Evolutionary conservation across 768 basidiomycete species (phyloP), one percentile per base, ranked within the genome.

Genomic region (Termitomyces sp.): DNA sequence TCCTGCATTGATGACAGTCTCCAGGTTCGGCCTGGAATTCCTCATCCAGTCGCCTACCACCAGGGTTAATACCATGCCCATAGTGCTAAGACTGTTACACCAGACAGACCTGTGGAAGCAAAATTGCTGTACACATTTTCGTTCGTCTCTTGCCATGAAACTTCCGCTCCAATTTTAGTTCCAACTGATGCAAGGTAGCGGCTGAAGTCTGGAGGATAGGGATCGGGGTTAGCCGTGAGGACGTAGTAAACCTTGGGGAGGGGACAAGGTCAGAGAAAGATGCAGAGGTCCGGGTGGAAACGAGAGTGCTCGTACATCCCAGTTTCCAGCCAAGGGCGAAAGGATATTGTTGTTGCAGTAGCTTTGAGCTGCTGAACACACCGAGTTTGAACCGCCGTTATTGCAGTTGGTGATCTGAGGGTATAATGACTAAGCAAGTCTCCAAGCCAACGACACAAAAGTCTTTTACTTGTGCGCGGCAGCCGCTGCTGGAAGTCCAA

Each of bases 301-400:
- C 12, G 39, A 35, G 18, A 36, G 46, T 7, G 0, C n/a, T 67
- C 75, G 24, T 64, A 81, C 82, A 68, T 87, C 84, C 62, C 74
- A 86, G 65, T 80, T 73, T 39, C 86, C 86, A 15, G 78, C 79
- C 46, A 87, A 75, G 32, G 83, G 81, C 0, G 75, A 77, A 7
- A 87, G 73, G 58, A 89, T 80, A 49, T 80, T 70, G 65, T 75
- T 77, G 70, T 88, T 86, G 74, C 87, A 89, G 74, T 71, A 84
- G 51, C 66, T 74, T 67, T 87, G 86, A 5, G 87, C 87, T 2
- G 65, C 63, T 0, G 86, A 83, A 69, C 87, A 89, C 5, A 80
- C 80, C 0, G 75, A 69, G 61, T 84, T 76, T 18, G 74, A 74
- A 22, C 80, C 82, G 1, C 71, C 74, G 59, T 76, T 76, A 68